Evolutionary conservation across 257 asterid genomes (phyloP), one percentile per base, ranked within the genome.

Genomic region (Osmanthus fragrans): DNA sequence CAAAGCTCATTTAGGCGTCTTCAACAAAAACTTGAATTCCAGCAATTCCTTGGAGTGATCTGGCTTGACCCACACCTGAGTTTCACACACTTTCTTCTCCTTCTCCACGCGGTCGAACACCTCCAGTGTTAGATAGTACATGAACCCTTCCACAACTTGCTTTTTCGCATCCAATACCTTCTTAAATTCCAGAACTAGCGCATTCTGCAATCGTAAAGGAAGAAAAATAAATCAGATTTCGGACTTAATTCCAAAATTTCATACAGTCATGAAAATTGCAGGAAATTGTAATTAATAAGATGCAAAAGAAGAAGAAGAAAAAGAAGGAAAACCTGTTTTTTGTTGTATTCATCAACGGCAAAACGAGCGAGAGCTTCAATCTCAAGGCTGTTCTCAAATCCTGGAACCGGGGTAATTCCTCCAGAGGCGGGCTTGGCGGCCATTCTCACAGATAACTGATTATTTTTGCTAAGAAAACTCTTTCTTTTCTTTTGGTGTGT

Each of bases 11-110:
- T 85, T 85, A 88, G 76, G 91, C 92, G 77, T 88, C 89, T 33
- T 85, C 90, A 42, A 86, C 81, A 40, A n/a, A n/a, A 11, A 90
- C 86, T 91, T 92, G 84, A 94, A 94, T 54, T 91, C 96, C 77
- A 86, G 88, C 18, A 94, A 80, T 81, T 94, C 89, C 93, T 91
- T 94, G 88, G 91, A 94, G 79, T 91, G 80, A 90, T 94, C 89
- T 30, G 89, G 84, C 89, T 94, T 94, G 79, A 91, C 92, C 98
- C 98, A 94, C 15, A 91, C 94, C 87, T 92, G 87, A 40, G 98
- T 91, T 84, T 92, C 98, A 42, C 91, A 94, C 13, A 76, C 85
- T 73, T 91, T 94, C 75, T 80, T 88, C 80, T 86, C 60, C 11
- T 81, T 89, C 2, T 91, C 97, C 10, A 4, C 2, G 40, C 40